Percentiles rank a stretch among this genome's conserved stretches.
Evolutionary conservation across 2,329 filamentous ascomycete species (phyloP).

Genomic region (Monilinia fructigena): DNA sequence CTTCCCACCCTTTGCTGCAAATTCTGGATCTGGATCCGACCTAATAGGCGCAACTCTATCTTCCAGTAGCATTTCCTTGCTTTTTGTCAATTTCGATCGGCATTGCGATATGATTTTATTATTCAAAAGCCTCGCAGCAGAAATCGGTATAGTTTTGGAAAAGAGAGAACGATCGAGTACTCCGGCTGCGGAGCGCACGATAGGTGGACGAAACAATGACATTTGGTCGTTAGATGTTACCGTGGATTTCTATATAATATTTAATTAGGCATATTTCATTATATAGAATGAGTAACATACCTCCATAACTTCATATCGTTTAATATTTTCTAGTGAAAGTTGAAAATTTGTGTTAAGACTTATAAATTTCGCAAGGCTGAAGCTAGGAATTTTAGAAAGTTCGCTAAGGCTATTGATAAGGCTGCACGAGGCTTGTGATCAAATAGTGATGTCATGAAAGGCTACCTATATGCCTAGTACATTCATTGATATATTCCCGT

Average conservation of each 20-base stretch:
- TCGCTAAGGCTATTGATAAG: slow-evolving; percentile 10
- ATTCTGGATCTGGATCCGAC: slow-evolving; percentile 57
- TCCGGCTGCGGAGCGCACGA: slow-evolving; percentile 66
- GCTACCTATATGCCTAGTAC: slow-evolving; percentile 18
- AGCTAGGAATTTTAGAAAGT: not conserved
- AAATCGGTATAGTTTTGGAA: slow-evolving; percentile 69
- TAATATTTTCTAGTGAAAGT: slow-evolving; percentile 10
- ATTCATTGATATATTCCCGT: not conserved
- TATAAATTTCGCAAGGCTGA: slow-evolving; percentile 21
- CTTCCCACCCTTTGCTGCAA: slow-evolving; percentile 56
- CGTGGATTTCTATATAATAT: slow-evolving; percentile 27
- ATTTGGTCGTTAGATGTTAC: slow-evolving; percentile 44
- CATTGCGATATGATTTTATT: slow-evolving; percentile 71
- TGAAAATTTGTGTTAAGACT: slow-evolving; percentile 18
- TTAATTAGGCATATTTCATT: slow-evolving; percentile 6
- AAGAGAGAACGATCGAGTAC: slow-evolving; percentile 83
- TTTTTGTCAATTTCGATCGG: slow-evolving; percentile 63
- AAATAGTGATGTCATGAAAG: slow-evolving; percentile 24
- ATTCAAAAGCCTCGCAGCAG: slow-evolving; percentile 76
- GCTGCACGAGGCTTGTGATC: slow-evolving; percentile 1
- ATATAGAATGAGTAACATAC: slow-evolving; percentile 24
- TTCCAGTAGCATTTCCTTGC: slow-evolving; percentile 62
- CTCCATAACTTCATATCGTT: slow-evolving; percentile 35
- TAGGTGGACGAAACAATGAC: slow-evolving; percentile 71
- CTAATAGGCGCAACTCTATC: slow-evolving; percentile 64